These are phyloP conservation scores for Penicillium robsamsonii DNA, from an alignment of 495 filamentous ascomycete genomes.

Conservation along the genomic window DNA sequence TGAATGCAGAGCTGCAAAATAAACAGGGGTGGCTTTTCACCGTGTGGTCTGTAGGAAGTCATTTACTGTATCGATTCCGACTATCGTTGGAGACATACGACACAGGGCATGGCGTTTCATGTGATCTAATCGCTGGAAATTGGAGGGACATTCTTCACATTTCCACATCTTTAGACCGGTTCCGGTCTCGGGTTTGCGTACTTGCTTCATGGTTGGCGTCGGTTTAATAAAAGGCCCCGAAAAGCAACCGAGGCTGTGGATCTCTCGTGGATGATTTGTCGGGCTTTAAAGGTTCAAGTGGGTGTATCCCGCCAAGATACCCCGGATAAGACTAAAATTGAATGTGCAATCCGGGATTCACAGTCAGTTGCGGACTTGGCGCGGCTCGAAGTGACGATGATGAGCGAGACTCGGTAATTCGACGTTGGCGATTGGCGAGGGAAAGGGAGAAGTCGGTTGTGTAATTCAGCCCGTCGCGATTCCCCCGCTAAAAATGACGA, in stretches of 20 bases:
- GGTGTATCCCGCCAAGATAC: constrained; percentile 1
- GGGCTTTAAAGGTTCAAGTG: neutral
- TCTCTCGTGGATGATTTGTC: neutral
- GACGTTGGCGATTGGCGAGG: constrained; percentile 8
- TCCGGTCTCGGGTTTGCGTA: constrained; percentile 1
- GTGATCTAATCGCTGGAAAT: constrained; percentile 34
- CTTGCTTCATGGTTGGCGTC: constrained; percentile 17
- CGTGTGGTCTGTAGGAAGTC: constrained; percentile 21
- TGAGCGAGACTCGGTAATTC: constrained; percentile 11
- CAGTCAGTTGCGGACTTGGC: constrained; percentile 6
- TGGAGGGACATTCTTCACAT: constrained; percentile 31
- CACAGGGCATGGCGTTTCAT: constrained; percentile 31
- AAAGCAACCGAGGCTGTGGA: neutral
- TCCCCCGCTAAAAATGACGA: constrained; percentile 19
- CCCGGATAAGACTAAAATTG: neutral
- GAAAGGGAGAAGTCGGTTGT: constrained; percentile 1
- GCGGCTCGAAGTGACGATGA: neutral
- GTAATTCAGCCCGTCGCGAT: constrained; percentile 21
- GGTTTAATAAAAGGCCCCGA: neutral
- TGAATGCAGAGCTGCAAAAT: constrained; percentile 34
- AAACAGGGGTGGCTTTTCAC: constrained; percentile 24
- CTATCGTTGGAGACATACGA: constrained; percentile 22
- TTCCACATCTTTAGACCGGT: constrained; percentile 20
- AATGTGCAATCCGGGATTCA: neutral
- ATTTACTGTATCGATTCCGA: neutral